Evolutionary conservation across 805 yeast species (phyloP), one percentile per base, ranked within the genome.

Genomic region (Metschnikowia anglica): DNA sequence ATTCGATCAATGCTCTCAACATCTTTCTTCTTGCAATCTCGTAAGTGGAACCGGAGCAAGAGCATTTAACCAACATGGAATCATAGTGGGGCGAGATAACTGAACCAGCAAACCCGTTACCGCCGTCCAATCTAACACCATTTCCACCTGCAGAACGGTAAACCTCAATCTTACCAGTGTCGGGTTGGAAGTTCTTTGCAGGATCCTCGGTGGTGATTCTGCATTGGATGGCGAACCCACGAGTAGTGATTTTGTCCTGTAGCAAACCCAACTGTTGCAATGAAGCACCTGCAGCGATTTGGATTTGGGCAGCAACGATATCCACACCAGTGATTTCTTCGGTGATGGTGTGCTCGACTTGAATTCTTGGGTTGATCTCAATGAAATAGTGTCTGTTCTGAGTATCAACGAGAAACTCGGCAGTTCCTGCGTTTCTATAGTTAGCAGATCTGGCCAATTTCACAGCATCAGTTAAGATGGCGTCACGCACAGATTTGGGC

Each of bases 141-240:
- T 93, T 93, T 76, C 99, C 99, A 70, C 99, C 99, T 17, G 98
- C 88, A 34, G 97, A 89, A 67, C 98, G 82, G 75, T 91, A 91
- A 34, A 91, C 99, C 68, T 91, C 99, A 58, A 91, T 85, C 69
- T 90, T 89, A 63, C 99, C 99, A 3, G 98, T 93, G 64, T 91
- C 99, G 12, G 99, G 99, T 70, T 88, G 97, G 82, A 91, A 91
- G 63, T 85, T 88, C 73, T 90, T 90, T 39, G 95, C 63, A 10
- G 99, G 98, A 64, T 91, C 99, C 69, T 93, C 99, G 39, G 99
- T 91, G 46, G 98, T 91, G 73, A 93, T 93, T 76, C 99, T 89
- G 75, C 99, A 91, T 74, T 93, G 99, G 56, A 93, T 93, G 28
- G 99, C 98, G 62, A 90, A 91, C 16, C 99, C 99, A 62, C 98